Evolutionary conservation across 2,329 filamentous ascomycete genomes (phyloP).

Genomic region (Cladosporium velox): DNA sequence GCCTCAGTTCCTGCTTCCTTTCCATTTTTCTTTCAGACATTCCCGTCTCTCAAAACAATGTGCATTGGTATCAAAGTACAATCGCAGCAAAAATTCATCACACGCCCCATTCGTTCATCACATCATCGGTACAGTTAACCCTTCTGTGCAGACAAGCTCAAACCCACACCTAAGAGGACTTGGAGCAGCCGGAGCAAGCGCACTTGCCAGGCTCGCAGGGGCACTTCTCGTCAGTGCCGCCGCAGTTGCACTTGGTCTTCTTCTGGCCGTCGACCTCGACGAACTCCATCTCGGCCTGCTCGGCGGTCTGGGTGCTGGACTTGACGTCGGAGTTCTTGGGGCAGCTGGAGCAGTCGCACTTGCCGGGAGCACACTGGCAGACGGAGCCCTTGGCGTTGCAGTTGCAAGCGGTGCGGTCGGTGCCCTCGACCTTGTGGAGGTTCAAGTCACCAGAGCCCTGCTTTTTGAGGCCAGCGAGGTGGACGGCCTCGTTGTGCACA

Average conservation of each 20-base stretch:
- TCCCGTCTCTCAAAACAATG: neutral
- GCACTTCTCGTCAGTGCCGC: conserved; percentile 47
- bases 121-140: neutral
- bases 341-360: conserved; percentile 38
- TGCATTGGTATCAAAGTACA: conserved; percentile 19
- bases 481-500: conserved; percentile 86
- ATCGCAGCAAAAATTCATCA: conserved; percentile 5
- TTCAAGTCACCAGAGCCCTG: conserved; percentile 51
- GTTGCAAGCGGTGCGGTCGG: conserved; percentile 40
- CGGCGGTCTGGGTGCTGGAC: conserved; percentile 28
- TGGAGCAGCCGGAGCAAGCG: conserved; percentile 50
- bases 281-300: conserved; percentile 45
- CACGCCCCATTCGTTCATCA: conserved; percentile 8
- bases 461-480: conserved; percentile 82
- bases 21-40: neutral
- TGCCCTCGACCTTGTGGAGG: conserved; percentile 39
- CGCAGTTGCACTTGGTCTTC: conserved; percentile 55
- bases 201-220: conserved; percentile 52
- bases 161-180: conserved; percentile 35
- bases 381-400: conserved; percentile 45
- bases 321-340: conserved; percentile 47
- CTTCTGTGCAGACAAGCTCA: neutral
- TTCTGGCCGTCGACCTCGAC: conserved; percentile 53
- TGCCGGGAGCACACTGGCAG: conserved; percentile 44
- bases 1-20: neutral